phyloP scores from a whole-genome alignment of 805 yeast genomes.

The Metschnikowia arizonensis region DNA sequence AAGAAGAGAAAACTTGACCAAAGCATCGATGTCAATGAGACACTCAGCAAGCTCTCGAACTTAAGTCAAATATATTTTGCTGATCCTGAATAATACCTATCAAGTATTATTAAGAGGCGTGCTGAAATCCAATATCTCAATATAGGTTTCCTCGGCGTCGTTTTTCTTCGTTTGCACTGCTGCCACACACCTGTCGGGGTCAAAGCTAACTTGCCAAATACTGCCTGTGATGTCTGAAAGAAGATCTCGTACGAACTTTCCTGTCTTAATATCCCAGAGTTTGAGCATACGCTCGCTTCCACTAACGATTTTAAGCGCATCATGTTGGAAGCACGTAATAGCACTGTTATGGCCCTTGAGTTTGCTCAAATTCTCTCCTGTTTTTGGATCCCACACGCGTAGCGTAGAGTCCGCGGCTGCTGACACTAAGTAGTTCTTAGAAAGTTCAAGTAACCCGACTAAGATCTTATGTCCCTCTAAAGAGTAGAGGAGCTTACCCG shows the following conservation, averaged over 20 bases:
- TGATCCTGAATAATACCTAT: constrained; percentile 8
- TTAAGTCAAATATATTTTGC: constrained; percentile 33
- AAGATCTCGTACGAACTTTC: constrained; percentile 69
- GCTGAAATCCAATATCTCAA: constrained; percentile 84
- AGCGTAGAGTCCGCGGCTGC: constrained; percentile 96
- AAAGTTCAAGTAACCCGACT: constrained; percentile 81
- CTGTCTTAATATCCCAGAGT: constrained; percentile 80
- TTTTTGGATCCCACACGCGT: constrained; percentile 87
- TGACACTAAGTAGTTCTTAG: constrained; percentile 73
- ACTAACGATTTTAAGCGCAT: constrained; percentile 76
- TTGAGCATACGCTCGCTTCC: constrained; percentile 87
- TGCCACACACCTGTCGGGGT: constrained; percentile 78
- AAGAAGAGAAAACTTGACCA: constrained; percentile 17
- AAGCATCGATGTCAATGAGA: constrained; percentile 30
- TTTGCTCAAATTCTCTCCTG: constrained; percentile 60
- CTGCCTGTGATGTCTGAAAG: constrained; percentile 73
- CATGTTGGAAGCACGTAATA: constrained; percentile 90
- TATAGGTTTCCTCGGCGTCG: constrained; percentile 56
- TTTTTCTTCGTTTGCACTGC: constrained; percentile 67
- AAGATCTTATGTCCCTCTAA: constrained; percentile 85
- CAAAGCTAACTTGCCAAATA: constrained; percentile 93
- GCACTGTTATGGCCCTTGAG: constrained; percentile 83
- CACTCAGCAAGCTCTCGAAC: constrained; percentile 31
- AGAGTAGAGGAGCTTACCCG: constrained; percentile 65
- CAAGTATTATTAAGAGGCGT: constrained; percentile 12